Conservation (phyloP, 2,329 filamentous ascomycete genomes). For the Ustulina deusta region DNA sequence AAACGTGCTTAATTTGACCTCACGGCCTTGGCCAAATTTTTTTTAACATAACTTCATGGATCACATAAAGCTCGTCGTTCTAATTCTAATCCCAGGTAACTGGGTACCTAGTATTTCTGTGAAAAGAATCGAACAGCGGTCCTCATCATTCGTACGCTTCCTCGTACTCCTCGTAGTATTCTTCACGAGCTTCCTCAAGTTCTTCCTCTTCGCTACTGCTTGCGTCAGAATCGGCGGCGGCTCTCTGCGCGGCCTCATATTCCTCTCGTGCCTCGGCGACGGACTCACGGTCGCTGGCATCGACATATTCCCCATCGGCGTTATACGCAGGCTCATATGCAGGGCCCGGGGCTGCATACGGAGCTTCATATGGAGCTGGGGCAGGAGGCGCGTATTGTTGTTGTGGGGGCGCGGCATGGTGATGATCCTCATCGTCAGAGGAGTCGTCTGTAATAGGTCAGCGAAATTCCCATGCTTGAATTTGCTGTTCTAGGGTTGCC, state of each 20-base stretch:
- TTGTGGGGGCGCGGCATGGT: conserved; percentile 27
- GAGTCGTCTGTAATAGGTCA: conserved; percentile 47
- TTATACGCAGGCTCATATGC: conserved; percentile 54
- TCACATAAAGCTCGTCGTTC: neutral
- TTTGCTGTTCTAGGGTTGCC: too few species aligned
- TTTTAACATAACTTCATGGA: neutral
- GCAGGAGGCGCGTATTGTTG: conserved; percentile 28
- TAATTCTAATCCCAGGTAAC: neutral
- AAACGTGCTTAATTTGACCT: too few species aligned
- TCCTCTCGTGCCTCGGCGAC: conserved; percentile 55
- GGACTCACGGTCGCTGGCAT: conserved; percentile 56
- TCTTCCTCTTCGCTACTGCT: conserved; percentile 66
- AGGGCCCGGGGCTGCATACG: conserved; percentile 48
- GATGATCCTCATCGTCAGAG: conserved; percentile 46
- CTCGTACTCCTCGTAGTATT: conserved; percentile 63
- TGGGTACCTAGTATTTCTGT: neutral
- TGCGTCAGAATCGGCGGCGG: conserved; percentile 56
- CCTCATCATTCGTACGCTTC: conserved; percentile 57
- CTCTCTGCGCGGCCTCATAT: conserved; percentile 57
- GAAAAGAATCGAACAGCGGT: neutral
- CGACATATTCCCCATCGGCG: conserved; percentile 57
- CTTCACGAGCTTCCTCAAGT: conserved; percentile 63
- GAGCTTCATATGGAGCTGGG: conserved; percentile 27
- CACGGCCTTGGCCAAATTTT: too few species aligned
- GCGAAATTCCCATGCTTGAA: neutral